These are phyloP conservation scores for Mucor piriformis DNA, from an alignment of 371 early-diverging fungal species.

Conservation along the genomic window DNA sequence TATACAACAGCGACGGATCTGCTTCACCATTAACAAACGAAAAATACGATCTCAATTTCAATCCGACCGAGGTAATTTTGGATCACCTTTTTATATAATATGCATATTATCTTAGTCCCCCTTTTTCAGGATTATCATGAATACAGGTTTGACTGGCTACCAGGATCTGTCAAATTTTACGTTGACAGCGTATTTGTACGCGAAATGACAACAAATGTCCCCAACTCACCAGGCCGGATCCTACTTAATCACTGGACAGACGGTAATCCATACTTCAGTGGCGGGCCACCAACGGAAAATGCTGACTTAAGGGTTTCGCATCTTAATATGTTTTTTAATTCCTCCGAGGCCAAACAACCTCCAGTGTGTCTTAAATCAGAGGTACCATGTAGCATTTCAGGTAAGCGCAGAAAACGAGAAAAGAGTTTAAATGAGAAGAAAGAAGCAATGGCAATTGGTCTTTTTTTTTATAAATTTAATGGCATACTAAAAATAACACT, in stretches of 20 bases:
- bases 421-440: neutral
- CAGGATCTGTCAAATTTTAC: constrained; percentile 35
- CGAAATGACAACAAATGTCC: constrained; percentile 38
- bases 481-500: neutral
- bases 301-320: constrained; percentile 35
- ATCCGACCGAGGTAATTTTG: constrained; percentile 35
- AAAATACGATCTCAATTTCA: constrained; percentile 26
- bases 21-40: constrained; percentile 40
- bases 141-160: constrained; percentile 51
- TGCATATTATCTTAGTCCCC: neutral
- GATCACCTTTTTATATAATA: neutral
- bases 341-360: constrained; percentile 20
- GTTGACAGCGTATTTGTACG: constrained; percentile 31
- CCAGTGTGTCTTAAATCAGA: constrained; percentile 14
- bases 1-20: constrained; percentile 37
- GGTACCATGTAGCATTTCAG: constrained; percentile 24
- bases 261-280: constrained; percentile 47
- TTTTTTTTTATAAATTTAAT: neutral
- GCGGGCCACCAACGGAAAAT: constrained; percentile 30
- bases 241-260: constrained; percentile 53
- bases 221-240: constrained; percentile 37
- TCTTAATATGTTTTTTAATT: constrained; percentile 46
- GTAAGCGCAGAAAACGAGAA: constrained; percentile 8
- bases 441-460: too few relatives aligned
- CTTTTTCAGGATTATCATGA: constrained; percentile 53